These are phyloP conservation scores for Ogataea sp. DNA, from an alignment of 805 yeast species.

Conservation along the genomic window DNA sequence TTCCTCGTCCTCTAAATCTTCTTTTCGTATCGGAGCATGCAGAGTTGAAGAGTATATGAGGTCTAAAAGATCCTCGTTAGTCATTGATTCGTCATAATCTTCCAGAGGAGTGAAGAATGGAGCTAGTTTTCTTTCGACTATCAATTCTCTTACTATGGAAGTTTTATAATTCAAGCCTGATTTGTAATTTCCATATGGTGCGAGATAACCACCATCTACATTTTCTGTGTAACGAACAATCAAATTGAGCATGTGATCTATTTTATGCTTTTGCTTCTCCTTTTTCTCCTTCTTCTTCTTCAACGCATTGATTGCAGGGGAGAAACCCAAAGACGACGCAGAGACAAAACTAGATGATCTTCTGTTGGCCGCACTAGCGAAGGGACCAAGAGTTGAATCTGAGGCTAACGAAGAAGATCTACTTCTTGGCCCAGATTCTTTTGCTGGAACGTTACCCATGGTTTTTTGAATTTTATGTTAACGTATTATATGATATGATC, in stretches of 20 bases:
- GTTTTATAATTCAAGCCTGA: conserved; percentile 69
- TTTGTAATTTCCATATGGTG: conserved; percentile 85
- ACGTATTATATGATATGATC: not conserved
- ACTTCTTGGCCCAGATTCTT: conserved; percentile 22
- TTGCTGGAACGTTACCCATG: conserved; percentile 44
- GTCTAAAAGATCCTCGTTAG: conserved; percentile 55
- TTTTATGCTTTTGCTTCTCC: conserved; percentile 47
- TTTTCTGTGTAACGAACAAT: conserved; percentile 56
- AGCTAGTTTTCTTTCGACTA: conserved; percentile 64
- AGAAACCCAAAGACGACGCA: not conserved
- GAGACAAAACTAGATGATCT: not conserved
- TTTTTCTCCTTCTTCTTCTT: conserved; percentile 31
- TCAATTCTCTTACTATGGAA: conserved; percentile 60
- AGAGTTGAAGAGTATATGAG: conserved; percentile 42
- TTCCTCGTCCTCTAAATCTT: conserved; percentile 44
- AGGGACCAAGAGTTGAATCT: not conserved
- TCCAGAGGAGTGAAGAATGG: conserved; percentile 90
- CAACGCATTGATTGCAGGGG: conserved; percentile 11
- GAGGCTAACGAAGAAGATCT: conserved; percentile 1
- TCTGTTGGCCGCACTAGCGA: not conserved
- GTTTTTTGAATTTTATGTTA: not conserved
- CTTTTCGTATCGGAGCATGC: conserved; percentile 43
- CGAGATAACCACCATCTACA: conserved; percentile 92
- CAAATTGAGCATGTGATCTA: conserved; percentile 46
- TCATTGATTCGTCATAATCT: conserved; percentile 67